Evolutionary conservation across 2,329 filamentous ascomycete species (phyloP).

Genomic region (Aureobasidium namibiae): DNA sequence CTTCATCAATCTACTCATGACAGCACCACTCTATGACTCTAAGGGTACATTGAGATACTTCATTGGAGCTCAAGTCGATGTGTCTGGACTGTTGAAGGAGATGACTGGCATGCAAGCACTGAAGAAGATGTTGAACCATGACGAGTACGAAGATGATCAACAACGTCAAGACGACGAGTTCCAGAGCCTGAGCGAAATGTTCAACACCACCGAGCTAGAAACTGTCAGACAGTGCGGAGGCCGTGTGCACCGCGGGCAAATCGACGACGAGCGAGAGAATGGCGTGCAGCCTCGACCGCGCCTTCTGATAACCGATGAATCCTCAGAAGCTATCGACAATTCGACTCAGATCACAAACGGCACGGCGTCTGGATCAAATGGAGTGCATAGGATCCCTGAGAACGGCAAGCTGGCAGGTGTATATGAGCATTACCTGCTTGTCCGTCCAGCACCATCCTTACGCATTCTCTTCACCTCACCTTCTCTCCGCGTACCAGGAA

Average conservation of each 20-base stretch:
- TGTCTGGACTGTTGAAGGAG: conserved; percentile 60
- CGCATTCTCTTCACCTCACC: conserved; percentile 63
- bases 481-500: conserved; percentile 57
- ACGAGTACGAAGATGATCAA: conserved; percentile 14
- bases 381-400: conserved; percentile 10
- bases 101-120: conserved; percentile 58
- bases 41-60: conserved; percentile 59
- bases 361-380: conserved; percentile 16
- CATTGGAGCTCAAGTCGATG: conserved; percentile 65
- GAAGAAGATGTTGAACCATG: conserved; percentile 28
- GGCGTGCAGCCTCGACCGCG: conserved; percentile 31
- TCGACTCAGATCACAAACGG: conserved; percentile 15
- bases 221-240: conserved; percentile 57
- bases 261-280: conserved; percentile 39
- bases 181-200: conserved; percentile 58
- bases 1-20: conserved; percentile 70
- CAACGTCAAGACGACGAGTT: conserved; percentile 50
- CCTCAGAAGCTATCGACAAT: conserved; percentile 25
- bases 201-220: conserved; percentile 59
- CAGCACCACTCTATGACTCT: conserved; percentile 62
- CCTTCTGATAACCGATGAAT: conserved; percentile 42
- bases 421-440: conserved; percentile 55
- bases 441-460: conserved; percentile 57
- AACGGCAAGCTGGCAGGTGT: conserved; percentile 43
- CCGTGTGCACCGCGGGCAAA: conserved; percentile 49